Conservation (phyloP, 2,329 filamentous ascomycete species). For the Cercospora berteroae region DNA sequence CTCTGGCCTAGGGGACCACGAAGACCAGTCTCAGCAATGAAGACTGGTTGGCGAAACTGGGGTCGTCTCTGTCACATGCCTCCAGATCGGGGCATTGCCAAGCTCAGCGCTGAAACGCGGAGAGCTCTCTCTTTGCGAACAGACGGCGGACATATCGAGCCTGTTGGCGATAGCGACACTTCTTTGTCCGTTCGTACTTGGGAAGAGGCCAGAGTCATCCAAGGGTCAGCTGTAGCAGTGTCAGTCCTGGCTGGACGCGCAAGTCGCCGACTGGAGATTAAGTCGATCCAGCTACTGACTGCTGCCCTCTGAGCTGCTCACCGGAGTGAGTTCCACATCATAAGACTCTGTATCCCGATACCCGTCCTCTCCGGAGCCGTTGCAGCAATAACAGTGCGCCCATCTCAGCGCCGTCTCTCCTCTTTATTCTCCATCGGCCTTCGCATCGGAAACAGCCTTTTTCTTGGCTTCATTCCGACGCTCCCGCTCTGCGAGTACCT, state of each 20-base stretch:
- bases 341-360: neutral
- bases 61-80: neutral
- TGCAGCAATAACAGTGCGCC: neutral
- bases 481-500: slow-evolving; percentile 22
- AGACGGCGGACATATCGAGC: neutral
- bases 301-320: neutral
- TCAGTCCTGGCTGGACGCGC: neutral
- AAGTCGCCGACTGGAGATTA: neutral
- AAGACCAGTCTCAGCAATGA: too few relatives aligned
- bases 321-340: neutral
- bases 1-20: too few relatives aligned
- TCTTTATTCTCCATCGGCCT: neutral
- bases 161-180: neutral
- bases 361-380: neutral
- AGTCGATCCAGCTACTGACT: neutral
- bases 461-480: slow-evolving; percentile 12
- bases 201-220: neutral
- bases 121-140: neutral
- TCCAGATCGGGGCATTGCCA: neutral
- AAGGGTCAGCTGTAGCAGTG: neutral
- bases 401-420: neutral
- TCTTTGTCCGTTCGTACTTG: neutral
- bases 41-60: neutral
- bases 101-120: neutral
- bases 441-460: neutral